Percentiles rank a stretch among this genome's conserved stretches.
phyloP scores from a whole-genome alignment of 2,329 filamentous ascomycete genomes.

The Fusarium sp. region DNA sequence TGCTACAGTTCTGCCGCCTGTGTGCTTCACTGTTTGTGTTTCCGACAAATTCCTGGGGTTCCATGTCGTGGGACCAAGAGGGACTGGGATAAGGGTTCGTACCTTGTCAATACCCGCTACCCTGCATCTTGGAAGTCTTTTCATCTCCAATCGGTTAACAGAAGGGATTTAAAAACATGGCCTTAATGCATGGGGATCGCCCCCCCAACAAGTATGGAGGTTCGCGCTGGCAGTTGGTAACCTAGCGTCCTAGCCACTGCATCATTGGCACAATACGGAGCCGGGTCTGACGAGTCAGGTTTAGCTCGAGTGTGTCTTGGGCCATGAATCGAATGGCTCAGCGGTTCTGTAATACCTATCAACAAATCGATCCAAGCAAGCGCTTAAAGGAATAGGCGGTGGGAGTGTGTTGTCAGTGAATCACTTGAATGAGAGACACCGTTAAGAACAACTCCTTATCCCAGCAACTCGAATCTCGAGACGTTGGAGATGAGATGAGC shows the following conservation, averaged over 20 bases:
- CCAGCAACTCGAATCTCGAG: constrained; percentile 6
- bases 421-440: neutral
- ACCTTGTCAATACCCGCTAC: constrained; percentile 24
- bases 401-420: constrained; percentile 19
- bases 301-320: constrained; percentile 36
- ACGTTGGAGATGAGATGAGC: constrained; percentile 13
- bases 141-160: constrained; percentile 31
- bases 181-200: constrained; percentile 37
- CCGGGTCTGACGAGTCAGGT: constrained; percentile 33
- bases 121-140: constrained; percentile 25
- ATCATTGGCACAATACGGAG: constrained; percentile 30
- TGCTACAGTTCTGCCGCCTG: constrained; percentile 16
- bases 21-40: constrained; percentile 9
- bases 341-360: neutral
- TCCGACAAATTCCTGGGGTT: constrained; percentile 27
- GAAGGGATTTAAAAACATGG: constrained; percentile 22
- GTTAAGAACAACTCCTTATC: neutral
- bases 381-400: constrained; percentile 37
- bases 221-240: constrained; percentile 24
- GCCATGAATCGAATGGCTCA: constrained; percentile 22
- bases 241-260: constrained; percentile 36
- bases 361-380: constrained; percentile 33
- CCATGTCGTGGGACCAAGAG: constrained; percentile 29
- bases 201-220: constrained; percentile 34
- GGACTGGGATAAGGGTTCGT: constrained; percentile 12